Percentiles rank a stretch among this genome's conserved stretches.
Conservation (phyloP, 306 rosid genomes). For the Sesbania bispinosa region DNA sequence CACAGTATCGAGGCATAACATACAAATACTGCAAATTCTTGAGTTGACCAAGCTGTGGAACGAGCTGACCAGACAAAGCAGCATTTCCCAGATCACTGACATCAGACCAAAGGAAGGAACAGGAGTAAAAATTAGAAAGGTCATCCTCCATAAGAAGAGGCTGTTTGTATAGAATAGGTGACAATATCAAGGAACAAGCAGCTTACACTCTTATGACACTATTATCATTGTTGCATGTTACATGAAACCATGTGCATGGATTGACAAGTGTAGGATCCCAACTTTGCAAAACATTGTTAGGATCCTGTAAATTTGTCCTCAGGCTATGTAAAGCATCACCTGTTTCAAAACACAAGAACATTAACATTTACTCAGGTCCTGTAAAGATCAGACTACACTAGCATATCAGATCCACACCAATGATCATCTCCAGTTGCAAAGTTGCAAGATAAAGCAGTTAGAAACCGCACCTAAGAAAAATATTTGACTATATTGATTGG, state of each 20-base stretch:
- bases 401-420: background rate
- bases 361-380: slow-evolving; percentile 25
- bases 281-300: slow-evolving; percentile 94
- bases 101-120: slow-evolving; percentile 19
- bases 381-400: background rate
- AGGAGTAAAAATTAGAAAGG: slow-evolving; percentile 23
- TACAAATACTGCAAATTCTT: slow-evolving; percentile 96
- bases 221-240: slow-evolving; percentile 95
- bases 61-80: slow-evolving; percentile 91
- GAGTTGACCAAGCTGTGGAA: slow-evolving; percentile 94
- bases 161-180: slow-evolving; percentile 4
- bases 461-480: background rate
- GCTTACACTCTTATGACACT: slow-evolving; percentile 97
- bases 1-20: slow-evolving; percentile 35
- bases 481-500: background rate
- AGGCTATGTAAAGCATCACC: slow-evolving; percentile 97
- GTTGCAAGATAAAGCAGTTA: background rate
- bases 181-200: slow-evolving; percentile 23
- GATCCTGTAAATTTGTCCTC: slow-evolving; percentile 83
- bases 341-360: slow-evolving; percentile 39
- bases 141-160: background rate
- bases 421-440: background rate
- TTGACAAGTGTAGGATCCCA: slow-evolving; percentile 99
- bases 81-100: slow-evolving; percentile 97
- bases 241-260: slow-evolving; percentile 99